Percentiles rank a stretch among this genome's conserved stretches.
These are phyloP conservation scores for Ophiostoma himal-ulmi DNA, from an alignment of 2,329 filamentous ascomycete species.

Conservation along the genomic window DNA sequence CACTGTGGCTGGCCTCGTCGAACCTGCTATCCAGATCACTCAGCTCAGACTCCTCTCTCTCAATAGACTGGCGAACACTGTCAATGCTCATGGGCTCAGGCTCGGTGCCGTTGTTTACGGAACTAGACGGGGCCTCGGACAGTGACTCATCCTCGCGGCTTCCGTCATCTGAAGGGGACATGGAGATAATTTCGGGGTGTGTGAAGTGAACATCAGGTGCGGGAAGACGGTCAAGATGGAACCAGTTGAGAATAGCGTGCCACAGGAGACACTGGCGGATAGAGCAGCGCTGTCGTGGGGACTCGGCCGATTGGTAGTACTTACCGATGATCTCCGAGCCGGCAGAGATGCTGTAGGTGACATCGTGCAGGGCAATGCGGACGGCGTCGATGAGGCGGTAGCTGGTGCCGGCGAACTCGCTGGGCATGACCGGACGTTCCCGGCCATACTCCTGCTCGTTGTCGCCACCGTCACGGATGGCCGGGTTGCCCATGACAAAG, in stretches of 20 bases:
- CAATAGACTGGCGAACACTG: too few species aligned
- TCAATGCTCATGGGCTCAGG: too few species aligned
- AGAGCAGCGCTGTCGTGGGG: not conserved
- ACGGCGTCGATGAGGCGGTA: conserved; percentile 5
- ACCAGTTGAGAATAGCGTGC: conserved; percentile 9
- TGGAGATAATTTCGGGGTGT: too few species aligned
- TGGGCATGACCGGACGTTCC: not conserved
- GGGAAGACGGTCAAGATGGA: not conserved
- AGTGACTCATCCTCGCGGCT: too few species aligned
- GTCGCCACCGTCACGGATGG: not conserved
- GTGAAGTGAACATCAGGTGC: not conserved
- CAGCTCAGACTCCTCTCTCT: too few species aligned
- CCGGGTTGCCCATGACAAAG: conserved; percentile 8
- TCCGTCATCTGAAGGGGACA: too few species aligned
- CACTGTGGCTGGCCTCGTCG: too few species aligned
- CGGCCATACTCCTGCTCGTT: not conserved
- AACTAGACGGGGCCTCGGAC: too few species aligned
- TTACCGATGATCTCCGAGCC: not conserved
- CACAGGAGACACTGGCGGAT: not conserved
- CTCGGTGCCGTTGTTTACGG: too few species aligned
- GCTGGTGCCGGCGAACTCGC: not conserved
- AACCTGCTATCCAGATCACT: too few species aligned
- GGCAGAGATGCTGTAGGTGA: not conserved
- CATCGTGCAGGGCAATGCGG: not conserved
- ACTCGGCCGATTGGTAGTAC: not conserved